Evolutionary conservation across 2,329 filamentous ascomycete genomes (phyloP), one percentile per base, ranked within the genome.

Genomic region (Setomelanomma holmii): DNA sequence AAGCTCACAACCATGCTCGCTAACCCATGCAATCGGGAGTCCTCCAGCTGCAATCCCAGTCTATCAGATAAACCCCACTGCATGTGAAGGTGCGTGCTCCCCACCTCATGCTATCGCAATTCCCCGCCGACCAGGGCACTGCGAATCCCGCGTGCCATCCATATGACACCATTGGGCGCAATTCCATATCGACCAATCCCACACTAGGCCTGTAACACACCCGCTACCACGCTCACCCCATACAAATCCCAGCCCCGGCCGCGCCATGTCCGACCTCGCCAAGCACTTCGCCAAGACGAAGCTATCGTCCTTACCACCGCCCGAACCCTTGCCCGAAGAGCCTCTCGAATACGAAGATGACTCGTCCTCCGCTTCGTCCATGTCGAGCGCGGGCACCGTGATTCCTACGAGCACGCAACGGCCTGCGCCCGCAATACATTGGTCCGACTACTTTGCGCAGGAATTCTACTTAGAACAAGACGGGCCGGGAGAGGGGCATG

Each of bases 361-460:
- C 41, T 77, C 75, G 30, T 75, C 73, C 20, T 83, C 82, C 5
- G 79, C 90, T 12, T 96, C 89, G 0, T 96, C 92, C n/a, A 88
- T 91, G 33, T 96, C 93, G 3, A 97, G 93, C 1, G 91, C 92
- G 3, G 92, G 93, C 21, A 98, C 93, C n/a, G 84, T 98, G 55
- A 88, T 91, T 58, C 91, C 93, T 1, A 90, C 89, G 4, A 84
- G 86, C 5, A 88, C 84, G 61, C 85, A 88, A 63, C 88, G 87
- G 56, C 79, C 75, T 23, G 66, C 83, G 43, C 80, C 84, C 47
- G 81, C 84, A 24, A 84, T 89, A 40, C 86, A 87, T 49, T 99
- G 95, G 95, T 91, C 90, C 20, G 86, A 89, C 33, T 98, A 92
- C 78, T 98, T 97, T 76, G 86, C 91, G 60, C 87, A 92, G 65